Percentiles rank a stretch among this genome's conserved stretches.
Evolutionary conservation across 2,329 filamentous ascomycete genomes (phyloP).

Genomic region (Trichoderma oligosporum): DNA sequence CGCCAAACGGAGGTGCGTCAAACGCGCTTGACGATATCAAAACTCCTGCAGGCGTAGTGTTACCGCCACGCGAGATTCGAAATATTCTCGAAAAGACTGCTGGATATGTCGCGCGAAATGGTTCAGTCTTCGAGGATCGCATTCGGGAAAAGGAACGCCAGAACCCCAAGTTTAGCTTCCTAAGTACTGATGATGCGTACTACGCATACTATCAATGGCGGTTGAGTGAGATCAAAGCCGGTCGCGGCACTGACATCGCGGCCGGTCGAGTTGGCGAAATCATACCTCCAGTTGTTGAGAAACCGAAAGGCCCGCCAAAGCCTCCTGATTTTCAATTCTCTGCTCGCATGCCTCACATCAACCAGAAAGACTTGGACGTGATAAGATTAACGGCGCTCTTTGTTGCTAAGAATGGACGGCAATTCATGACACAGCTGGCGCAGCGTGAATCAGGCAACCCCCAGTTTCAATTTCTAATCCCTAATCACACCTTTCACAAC

Average conservation of each 20-base stretch:
- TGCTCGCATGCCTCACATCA: conserved; percentile 95
- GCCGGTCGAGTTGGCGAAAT: conserved; percentile 69
- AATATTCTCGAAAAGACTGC: conserved; percentile 87
- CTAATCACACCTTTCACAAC: conserved; percentile 93
- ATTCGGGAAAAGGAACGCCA: conserved; percentile 79
- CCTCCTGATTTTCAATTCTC: conserved; percentile 90
- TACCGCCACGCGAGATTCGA: conserved; percentile 87
- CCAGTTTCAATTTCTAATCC: conserved; percentile 93
- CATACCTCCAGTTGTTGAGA: conserved; percentile 44
- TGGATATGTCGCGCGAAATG: conserved; percentile 75
- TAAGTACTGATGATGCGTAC: conserved; percentile 77
- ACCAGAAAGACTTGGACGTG: conserved; percentile 80
- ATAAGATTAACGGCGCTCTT: conserved; percentile 79
- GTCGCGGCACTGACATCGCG: conserved; percentile 73
- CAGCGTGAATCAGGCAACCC: conserved; percentile 87
- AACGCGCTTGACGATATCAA: conserved; percentile 64
- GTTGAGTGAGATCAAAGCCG: conserved; percentile 77
- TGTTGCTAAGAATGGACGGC: conserved; percentile 86
- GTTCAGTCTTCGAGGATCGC: conserved; percentile 70
- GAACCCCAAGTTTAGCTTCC: conserved; percentile 89
- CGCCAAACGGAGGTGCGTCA: conserved; percentile 51
- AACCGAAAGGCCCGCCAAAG: conserved; percentile 76
- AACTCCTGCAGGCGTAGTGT: conserved; percentile 75
- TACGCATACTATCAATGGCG: conserved; percentile 88
- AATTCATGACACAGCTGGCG: conserved; percentile 84